These are phyloP conservation scores for Trichoderma erinaceum DNA, from an alignment of 495 filamentous ascomycete genomes.

Conservation along the genomic window DNA sequence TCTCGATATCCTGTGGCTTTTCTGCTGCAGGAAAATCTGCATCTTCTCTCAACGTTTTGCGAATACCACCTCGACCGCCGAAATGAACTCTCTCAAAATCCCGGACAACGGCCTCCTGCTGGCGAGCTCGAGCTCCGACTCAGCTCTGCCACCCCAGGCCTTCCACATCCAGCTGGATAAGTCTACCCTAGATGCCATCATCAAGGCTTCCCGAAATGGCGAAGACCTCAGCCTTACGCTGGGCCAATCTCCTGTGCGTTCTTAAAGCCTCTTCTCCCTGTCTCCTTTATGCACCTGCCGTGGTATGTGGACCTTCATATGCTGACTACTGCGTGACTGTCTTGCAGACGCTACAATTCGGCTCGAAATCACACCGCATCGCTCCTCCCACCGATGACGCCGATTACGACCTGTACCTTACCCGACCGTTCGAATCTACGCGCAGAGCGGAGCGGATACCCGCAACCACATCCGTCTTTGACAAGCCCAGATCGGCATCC, in stretches of 20 bases:
- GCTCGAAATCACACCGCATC: slow-evolving; percentile 32
- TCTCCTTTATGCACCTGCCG: neutral
- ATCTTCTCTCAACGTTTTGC: neutral
- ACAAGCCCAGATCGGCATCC: slow-evolving; percentile 20
- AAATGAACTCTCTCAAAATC: slow-evolving; percentile 28
- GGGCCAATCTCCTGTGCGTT: slow-evolving; percentile 44
- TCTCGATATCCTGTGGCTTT: neutral
- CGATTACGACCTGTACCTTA: slow-evolving; percentile 41
- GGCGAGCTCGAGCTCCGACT: slow-evolving; percentile 33
- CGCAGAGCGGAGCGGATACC: slow-evolving; percentile 29
- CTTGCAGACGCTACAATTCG: slow-evolving; percentile 35
- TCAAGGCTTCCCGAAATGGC: slow-evolving; percentile 31
- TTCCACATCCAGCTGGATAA: slow-evolving; percentile 63
- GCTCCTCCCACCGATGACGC: slow-evolving; percentile 28
- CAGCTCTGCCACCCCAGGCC: slow-evolving; percentile 34
- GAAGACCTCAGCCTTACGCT: slow-evolving; percentile 2
- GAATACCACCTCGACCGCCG: neutral
- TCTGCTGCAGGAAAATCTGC: neutral
- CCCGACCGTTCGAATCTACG: slow-evolving; percentile 26
- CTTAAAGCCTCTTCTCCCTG: slow-evolving; percentile 18
- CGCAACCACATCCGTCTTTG: slow-evolving; percentile 36
- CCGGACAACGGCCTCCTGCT: slow-evolving; percentile 39
- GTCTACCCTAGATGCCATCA: slow-evolving; percentile 62
- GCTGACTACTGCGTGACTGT: neutral
- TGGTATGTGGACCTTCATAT: neutral